A percentile compares a stretch with the other conserved stretches of the same genome.
phyloP scores from a whole-genome alignment of 495 filamentous ascomycete species.

The Bryoglossum gracile region DNA sequence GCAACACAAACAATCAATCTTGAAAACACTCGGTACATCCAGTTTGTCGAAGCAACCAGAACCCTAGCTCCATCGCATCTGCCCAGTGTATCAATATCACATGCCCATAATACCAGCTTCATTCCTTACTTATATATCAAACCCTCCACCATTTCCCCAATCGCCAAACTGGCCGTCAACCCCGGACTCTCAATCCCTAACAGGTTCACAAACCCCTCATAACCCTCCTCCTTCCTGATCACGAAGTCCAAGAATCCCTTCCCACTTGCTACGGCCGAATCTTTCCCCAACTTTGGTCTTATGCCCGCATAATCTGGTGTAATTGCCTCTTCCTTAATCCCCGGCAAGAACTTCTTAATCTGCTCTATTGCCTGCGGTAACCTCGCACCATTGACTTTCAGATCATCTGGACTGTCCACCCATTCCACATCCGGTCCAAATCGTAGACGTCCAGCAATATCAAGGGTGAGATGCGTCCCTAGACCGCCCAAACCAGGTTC shows the following conservation, averaged over 20 bases:
- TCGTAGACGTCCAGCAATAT: slow-evolving; percentile 75
- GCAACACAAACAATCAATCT: too few species aligned
- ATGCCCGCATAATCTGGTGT: slow-evolving; percentile 84
- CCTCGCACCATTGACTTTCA: slow-evolving; percentile 44
- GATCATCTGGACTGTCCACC: slow-evolving; percentile 52
- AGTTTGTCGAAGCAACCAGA: too few species aligned
- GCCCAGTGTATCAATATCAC: too few species aligned
- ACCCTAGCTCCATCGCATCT: too few species aligned
- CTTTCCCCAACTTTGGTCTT: slow-evolving; percentile 70
- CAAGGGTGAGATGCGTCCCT: slow-evolving; percentile 89
- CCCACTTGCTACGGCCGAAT: slow-evolving; percentile 49
- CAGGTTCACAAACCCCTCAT: slow-evolving; percentile 82
- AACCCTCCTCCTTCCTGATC: slow-evolving; percentile 74
- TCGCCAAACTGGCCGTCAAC: slow-evolving; percentile 81
- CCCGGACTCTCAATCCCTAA: slow-evolving; percentile 94
- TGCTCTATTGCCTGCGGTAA: slow-evolving; percentile 61
- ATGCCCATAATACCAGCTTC: too few species aligned
- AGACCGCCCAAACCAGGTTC: slow-evolving; percentile 73
- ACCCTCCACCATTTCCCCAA: slow-evolving; percentile 72
- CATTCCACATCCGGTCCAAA: slow-evolving; percentile 97
- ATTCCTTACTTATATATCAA: slow-evolving; percentile 54
- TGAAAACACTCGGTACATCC: too few species aligned
- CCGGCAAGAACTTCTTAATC: slow-evolving; percentile 74
- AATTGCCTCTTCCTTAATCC: slow-evolving; percentile 57
- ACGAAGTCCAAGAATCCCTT: slow-evolving; percentile 77